Conservation (phyloP, 2,329 filamentous ascomycete genomes). For the Alternaria alternata region DNA sequence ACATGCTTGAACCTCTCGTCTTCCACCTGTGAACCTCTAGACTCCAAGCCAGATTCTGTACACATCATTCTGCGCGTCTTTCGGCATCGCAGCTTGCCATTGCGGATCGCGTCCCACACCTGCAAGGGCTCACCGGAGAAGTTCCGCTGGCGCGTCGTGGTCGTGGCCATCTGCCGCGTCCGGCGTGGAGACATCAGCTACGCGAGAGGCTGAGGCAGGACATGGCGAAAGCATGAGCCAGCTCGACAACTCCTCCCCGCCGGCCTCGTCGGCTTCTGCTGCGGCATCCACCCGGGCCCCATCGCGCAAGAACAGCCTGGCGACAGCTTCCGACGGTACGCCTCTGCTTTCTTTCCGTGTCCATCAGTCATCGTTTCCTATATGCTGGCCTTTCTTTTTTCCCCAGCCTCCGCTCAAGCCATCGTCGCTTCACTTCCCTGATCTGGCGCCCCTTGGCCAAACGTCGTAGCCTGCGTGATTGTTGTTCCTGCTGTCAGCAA, state of each 20-base stretch:
- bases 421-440: neutral
- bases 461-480: slow-evolving; percentile 28
- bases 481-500: slow-evolving; percentile 18
- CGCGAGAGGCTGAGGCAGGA: slow-evolving; percentile 16
- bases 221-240: slow-evolving; percentile 22
- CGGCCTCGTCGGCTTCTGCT: slow-evolving; percentile 40
- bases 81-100: neutral
- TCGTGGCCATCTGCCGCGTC: neutral
- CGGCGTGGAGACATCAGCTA: neutral
- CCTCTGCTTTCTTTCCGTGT: neutral
- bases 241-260: slow-evolving; percentile 9
- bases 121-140: slow-evolving; percentile 4
- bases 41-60: neutral
- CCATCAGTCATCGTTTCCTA: neutral
- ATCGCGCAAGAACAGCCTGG: slow-evolving; percentile 46
- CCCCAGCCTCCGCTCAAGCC: slow-evolving; percentile 6
- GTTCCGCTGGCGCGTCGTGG: slow-evolving; percentile 8
- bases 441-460: slow-evolving; percentile 20
- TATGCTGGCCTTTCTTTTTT: slow-evolving; percentile 6
- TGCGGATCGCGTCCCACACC: slow-evolving; percentile 1
- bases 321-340: slow-evolving; percentile 53
- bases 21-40: neutral
- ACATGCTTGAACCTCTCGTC: neutral
- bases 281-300: slow-evolving; percentile 40
- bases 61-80: neutral